phyloP scores from a whole-genome alignment of 768 basidiomycete genomes.

The Tricholoma matsutake region DNA sequence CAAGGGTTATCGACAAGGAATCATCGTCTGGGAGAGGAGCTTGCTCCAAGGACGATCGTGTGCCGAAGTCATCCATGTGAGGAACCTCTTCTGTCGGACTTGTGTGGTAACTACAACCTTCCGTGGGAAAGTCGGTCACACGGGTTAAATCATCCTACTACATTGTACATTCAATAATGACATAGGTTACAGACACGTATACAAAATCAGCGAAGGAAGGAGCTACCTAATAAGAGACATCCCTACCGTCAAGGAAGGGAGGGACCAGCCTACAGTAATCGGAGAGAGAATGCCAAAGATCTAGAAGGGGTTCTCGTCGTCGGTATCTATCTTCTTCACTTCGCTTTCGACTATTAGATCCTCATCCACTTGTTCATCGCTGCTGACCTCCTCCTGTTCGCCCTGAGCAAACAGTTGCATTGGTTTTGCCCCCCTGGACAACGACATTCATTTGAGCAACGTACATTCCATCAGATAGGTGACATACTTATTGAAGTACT shows the following conservation, averaged over 20 bases:
- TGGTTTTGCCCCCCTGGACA: slow-evolving; percentile 55
- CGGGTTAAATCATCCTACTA: not conserved
- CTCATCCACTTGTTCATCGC: slow-evolving; percentile 31
- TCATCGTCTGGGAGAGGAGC: not conserved
- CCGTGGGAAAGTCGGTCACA: not conserved
- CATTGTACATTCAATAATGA: slow-evolving; percentile 18
- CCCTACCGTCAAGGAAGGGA: slow-evolving; percentile 15
- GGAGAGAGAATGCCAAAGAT: slow-evolving; percentile 4
- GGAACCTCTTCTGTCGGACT: not conserved
- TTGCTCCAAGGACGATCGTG: slow-evolving; percentile 11
- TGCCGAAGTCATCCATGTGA: slow-evolving; percentile 14
- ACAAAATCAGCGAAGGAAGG: slow-evolving; percentile 11
- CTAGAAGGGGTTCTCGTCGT: slow-evolving; percentile 74
- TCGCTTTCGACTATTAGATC: slow-evolving; percentile 18
- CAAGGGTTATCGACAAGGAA: not conserved
- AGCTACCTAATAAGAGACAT: slow-evolving; percentile 12
- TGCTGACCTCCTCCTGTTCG: slow-evolving; percentile 31
- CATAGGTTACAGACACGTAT: slow-evolving; percentile 16
- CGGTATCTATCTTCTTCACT: slow-evolving; percentile 35
- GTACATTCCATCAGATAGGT: slow-evolving; percentile 3
- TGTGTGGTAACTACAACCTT: not conserved
- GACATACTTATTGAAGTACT: slow-evolving; percentile 85
- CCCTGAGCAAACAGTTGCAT: slow-evolving; percentile 55
- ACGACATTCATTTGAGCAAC: slow-evolving; percentile 1
- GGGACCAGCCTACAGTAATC: slow-evolving; percentile 18